Base-by-base conservation (phyloP, 1,139 yeast genomes). In the Blastobotrys arbuscula region DNA sequence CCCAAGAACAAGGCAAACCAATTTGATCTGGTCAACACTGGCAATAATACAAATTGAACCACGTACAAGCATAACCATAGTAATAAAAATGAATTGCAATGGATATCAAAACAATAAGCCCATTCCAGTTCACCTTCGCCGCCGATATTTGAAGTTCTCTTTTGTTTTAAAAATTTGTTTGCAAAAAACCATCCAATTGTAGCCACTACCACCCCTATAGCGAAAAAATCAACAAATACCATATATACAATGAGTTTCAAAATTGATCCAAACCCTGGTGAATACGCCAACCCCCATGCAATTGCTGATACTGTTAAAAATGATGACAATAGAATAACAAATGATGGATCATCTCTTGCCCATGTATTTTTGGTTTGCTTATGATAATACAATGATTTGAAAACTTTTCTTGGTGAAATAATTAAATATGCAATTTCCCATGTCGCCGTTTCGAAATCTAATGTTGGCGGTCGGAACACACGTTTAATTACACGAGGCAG, bases 31-130 rank as follows among this genome's bases (percentile, higher is more conserved):
- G 81, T 75, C 39, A 89, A 69, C 15, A 88, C 60, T 1, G 97
- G 97, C 52, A 88, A 70, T 48, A 88, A 66, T 41, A 87, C 64
- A 59, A 87, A 87, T 64, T 88, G 96, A 28, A 86, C 59, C 56
- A 87, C 76, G 63, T 89, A 89, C 39, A 89, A 72, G 48, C 79
- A 69, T 51, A 87, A 74, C 95, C 95, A 88, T 49, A 89, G 82
- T 24, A 85, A 73, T 57, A 89, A 70, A 60, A 87, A 89, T 33
- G 96, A 79, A 66, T 89, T 89, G 68, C 96, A 88, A 66, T 89
- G 97, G 23, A 89, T 82, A 62, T 89, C 97, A 65, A 89, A 89
- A 67, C 97, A 88, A 63, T 87, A 89, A 0, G 92, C 90, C 96
- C 96, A 89, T 62, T 88, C 96, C 44, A 89, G 74, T 55, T 80